Conservation (phyloP, 2,329 filamentous ascomycete species). For the Arachnopeziza araneosa region DNA sequence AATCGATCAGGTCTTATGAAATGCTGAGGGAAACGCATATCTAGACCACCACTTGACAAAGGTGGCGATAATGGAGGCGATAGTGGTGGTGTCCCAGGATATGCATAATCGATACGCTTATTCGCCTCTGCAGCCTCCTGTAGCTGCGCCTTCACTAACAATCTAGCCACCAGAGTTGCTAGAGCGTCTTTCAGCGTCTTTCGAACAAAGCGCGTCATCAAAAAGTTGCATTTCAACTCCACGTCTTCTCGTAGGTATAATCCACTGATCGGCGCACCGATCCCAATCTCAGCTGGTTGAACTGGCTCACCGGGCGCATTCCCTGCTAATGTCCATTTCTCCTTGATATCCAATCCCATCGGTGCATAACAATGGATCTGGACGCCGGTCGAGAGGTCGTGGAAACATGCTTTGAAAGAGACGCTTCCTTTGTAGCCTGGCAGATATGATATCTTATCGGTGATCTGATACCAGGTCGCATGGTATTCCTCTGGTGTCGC, state of each 20-base stretch:
- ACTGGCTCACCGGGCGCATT: constrained; percentile 63
- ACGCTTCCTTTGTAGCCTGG: constrained; percentile 62
- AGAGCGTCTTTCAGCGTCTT: constrained; percentile 74
- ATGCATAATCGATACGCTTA: constrained; percentile 1
- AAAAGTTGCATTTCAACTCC: constrained; percentile 70
- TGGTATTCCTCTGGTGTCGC: constrained; percentile 64
- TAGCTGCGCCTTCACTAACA: constrained; percentile 46
- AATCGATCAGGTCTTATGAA: not conserved
- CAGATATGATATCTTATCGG: constrained; percentile 70
- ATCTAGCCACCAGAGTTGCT: constrained; percentile 58
- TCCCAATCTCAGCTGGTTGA: constrained; percentile 58
- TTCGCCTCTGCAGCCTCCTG: constrained; percentile 22
- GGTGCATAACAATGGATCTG: constrained; percentile 81
- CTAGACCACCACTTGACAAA: not conserved
- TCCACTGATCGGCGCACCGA: constrained; percentile 59
- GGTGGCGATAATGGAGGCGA: not conserved
- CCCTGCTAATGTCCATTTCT: constrained; percentile 70
- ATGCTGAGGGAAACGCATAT: not conserved
- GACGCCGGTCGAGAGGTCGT: constrained; percentile 64
- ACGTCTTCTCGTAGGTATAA: constrained; percentile 79
- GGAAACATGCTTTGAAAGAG: constrained; percentile 74
- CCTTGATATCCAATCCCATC: constrained; percentile 70
- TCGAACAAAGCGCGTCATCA: constrained; percentile 72
- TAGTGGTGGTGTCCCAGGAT: not conserved
- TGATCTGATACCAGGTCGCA: constrained; percentile 72